Base-by-base conservation (phyloP, 768 basidiomycete genomes). In the Phylloporus sp. region DNA sequence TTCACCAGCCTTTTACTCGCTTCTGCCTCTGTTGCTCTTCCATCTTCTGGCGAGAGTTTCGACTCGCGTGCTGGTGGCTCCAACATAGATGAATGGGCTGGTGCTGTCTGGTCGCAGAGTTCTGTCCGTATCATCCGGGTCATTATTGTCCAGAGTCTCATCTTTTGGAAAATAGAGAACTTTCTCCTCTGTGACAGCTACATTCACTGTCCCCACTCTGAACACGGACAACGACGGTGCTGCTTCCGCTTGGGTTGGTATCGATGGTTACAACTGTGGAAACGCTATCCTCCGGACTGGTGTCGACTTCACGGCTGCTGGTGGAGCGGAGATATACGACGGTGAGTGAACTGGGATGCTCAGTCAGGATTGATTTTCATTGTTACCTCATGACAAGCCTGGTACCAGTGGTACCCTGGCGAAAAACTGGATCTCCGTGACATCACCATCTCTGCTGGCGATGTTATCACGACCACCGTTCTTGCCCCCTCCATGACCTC, bases 351-450 rank as follows among this genome's bases (percentile, higher is more conserved):
- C 3, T 20, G 10, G 0, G 31, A 6, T 7, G 2, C n/a, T 13
- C 11, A 1, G 9, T 20, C 32, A 2, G 9, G 16, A 31, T 39
- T 26, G 11, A 6, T 44, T 50, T 24, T 54, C 22, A 54, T 26
- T 39, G 20, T 24, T 47, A 13, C 13, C 40, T 39, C 12, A n/a
- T 9, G n/a, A 26, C 13, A 31, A 62, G 63, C 57, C 47, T 64
- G 62, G 62, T 62, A 53, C 38, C 53, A 63, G 20, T 65, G 55
- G 62, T 54, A 39, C 49, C 58, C 64, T 4, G 62, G 55, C 38
- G 28, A 48, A 23, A 24, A 50, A 23, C 49, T 47, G 38, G 46
- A 53, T 22, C 54, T 66, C 50, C 49, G 54, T 20, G 47, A 44
- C 5, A 57, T 64, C 31, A 24, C 15, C 44, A 27, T 65, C 31